Percentiles rank a stretch among this genome's conserved stretches.
These are phyloP conservation scores for Lentinula boryana DNA, from an alignment of 768 basidiomycete species.

Conservation along the genomic window DNA sequence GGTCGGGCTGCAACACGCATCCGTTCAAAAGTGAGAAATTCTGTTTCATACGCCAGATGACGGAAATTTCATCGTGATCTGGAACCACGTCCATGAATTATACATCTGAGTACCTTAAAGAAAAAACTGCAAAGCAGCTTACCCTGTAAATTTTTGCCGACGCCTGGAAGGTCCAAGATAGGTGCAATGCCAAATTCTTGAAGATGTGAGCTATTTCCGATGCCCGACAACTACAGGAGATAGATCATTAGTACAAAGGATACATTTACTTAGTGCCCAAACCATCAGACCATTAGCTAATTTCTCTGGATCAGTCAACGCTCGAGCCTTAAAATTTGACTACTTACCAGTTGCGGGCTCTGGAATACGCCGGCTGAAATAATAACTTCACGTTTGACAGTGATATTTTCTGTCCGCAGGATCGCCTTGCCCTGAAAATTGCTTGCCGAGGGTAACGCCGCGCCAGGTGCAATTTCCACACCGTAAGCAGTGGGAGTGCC, in stretches of 20 bases:
- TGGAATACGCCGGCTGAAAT: conserved; percentile 17
- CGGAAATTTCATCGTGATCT: conserved; percentile 27
- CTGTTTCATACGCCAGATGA: conserved; percentile 22
- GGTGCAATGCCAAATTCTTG: conserved; percentile 18
- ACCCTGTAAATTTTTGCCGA: conserved; percentile 32
- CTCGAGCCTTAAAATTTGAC: background rate
- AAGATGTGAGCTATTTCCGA: conserved; percentile 23
- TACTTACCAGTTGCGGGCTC: conserved; percentile 15
- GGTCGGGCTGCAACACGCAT: conserved; percentile 21
- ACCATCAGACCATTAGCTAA: conserved; percentile 17
- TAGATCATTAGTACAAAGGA: background rate
- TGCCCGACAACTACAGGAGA: conserved; percentile 24
- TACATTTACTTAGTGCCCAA: background rate
- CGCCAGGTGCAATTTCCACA: conserved; percentile 13
- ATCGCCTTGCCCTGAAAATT: conserved; percentile 13
- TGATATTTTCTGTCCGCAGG: conserved; percentile 8
- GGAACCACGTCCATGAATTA: background rate
- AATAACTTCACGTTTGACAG: conserved; percentile 15
- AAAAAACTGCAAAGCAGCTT: background rate
- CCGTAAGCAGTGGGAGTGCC: conserved; percentile 14
- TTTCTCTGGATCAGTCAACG: background rate
- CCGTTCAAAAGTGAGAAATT: conserved; percentile 21
- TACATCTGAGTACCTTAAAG: background rate
- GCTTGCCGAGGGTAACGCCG: conserved; percentile 12
- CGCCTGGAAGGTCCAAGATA: conserved; percentile 25